Base-by-base conservation (phyloP, 164 flowering plant species). In the Sextonia rubra region DNA sequence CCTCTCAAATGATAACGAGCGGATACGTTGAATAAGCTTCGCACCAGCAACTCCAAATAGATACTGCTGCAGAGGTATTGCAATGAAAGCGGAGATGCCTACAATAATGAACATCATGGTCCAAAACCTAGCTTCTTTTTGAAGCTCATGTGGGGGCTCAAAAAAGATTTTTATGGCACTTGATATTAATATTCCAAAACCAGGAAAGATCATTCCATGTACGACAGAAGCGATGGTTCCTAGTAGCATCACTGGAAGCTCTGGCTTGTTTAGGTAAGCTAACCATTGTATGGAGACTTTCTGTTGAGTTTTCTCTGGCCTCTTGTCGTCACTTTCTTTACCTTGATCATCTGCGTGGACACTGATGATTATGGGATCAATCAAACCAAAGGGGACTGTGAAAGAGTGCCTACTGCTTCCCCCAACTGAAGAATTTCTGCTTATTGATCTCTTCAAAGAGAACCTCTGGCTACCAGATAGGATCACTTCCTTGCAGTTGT, bases 11-110 rank as follows among this genome's bases (percentile, higher is more conserved):
- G 86, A 79, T 81, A 86, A 48, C 55, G 90, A 75, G 56, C 93
- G 86, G 20, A 89, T 85, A 30, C 95, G 72, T 60, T 77, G 69
- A 1, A 90, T 85, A 63, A 87, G 78, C 66, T 81, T 86, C 0
- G 85, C 86, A 48, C 92, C 91, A 0, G 93, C 93, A 73, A 90
- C 58, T 68, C 89, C 91, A 52, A 90, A 90, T 60, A 86, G 73
- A 75, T 66, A 88, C 55, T 82, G 83, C 68, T 89, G 91, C 3
- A 80, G 2, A 4, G 91, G 88, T 17, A 74, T 44, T 12, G 74
- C 75, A 26, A 85, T 26, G 0, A 85, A 56, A 26, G 64, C 27
- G 30, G 76, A 3, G 6, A 64, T 20, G 1, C 89, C 93, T 8
- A 85, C 55, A 5, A 77, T 75, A 2, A 87, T 23, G 73, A 66